Evolutionary conservation across 208 protist genomes (phyloP), one percentile per base, ranked within the genome.

Genomic region (Vickermania ingenoplastis): DNA sequence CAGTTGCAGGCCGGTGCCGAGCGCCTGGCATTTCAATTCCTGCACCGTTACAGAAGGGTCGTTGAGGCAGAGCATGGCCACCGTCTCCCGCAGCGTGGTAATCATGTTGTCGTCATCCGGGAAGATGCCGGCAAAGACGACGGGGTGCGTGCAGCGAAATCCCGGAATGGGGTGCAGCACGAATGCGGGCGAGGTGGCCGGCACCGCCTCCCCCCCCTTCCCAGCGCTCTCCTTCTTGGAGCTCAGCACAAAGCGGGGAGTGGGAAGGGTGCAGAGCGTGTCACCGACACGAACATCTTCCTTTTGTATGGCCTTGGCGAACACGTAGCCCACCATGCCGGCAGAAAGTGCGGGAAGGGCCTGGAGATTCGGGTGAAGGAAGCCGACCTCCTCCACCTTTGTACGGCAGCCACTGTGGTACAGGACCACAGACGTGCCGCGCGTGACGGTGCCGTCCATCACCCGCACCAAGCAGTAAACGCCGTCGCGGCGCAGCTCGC

Each of bases 61-160:
- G 54, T 97, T 99, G n/a, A 98, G 73, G 13, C 81, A 82, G 2
- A 99, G 71, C 30, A 89, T 71, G 4, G 96, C 92, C 3, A 99
- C 82, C 1, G 95, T 79, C 27, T 95, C 82, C 36, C 81, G 81
- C 31, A 99, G 79, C 5, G 79, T 53, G 0, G 88, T 81, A 61
- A 97, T 88, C 83, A 77, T 63, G 56, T 79, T 79, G 3, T 65
- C 76, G 53, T 98, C 94, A 26, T 94, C 77, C 0, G 97, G 97
- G 69, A 91, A 99, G 57, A 99, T 81, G 48, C 97, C 97, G 2
- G 94, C 92, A 67, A 97, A 99, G 17, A 99, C 96, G 67, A 97
- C 88, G n/a, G 88, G 90, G 45, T 89, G 79, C 25, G 84, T 77
- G n/a, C 63, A 70, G 56, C 75, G 79, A 65, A 95, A 95, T 23